These are phyloP conservation scores for Acacia pycnantha DNA, from an alignment of 331 rosid genomes.

Conservation along the genomic window DNA sequence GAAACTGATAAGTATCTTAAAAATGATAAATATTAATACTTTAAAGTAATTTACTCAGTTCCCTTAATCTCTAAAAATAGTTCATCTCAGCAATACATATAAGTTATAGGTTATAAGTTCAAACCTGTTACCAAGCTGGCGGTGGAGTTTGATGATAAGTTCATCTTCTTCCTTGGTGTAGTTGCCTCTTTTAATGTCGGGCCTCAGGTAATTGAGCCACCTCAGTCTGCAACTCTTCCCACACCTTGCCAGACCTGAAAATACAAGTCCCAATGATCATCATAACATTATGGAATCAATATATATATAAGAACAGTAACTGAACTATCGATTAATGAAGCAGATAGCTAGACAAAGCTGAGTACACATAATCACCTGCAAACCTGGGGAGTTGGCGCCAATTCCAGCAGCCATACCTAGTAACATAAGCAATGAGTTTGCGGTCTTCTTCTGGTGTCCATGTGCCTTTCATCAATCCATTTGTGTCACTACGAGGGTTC, in stretches of 20 bases:
- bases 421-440: slow-evolving; percentile 60
- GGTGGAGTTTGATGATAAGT: slow-evolving; percentile 43
- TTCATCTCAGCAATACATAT: neutral
- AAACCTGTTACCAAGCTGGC: slow-evolving; percentile 59
- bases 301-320: no score
- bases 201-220: slow-evolving; percentile 25
- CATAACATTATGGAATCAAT: neutral
- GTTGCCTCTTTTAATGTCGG: slow-evolving; percentile 15
- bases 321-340: no score
- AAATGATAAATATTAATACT: no score
- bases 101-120: neutral
- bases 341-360: no score
- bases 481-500: slow-evolving; percentile 44
- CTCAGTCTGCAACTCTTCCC: slow-evolving; percentile 26
- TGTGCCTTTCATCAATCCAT: slow-evolving; percentile 60
- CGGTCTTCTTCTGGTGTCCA: slow-evolving; percentile 79
- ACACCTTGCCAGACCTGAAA: slow-evolving; percentile 31
- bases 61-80: no score
- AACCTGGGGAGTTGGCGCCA: slow-evolving; percentile 81
- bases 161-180: slow-evolving; percentile 53
- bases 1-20: no score
- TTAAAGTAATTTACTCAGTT: no score
- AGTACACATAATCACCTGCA: slow-evolving; percentile 49
- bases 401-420: slow-evolving; percentile 76
- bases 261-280: neutral